These are phyloP conservation scores for Mycena belliarum DNA, from an alignment of 768 basidiomycete species.

Conservation along the genomic window DNA sequence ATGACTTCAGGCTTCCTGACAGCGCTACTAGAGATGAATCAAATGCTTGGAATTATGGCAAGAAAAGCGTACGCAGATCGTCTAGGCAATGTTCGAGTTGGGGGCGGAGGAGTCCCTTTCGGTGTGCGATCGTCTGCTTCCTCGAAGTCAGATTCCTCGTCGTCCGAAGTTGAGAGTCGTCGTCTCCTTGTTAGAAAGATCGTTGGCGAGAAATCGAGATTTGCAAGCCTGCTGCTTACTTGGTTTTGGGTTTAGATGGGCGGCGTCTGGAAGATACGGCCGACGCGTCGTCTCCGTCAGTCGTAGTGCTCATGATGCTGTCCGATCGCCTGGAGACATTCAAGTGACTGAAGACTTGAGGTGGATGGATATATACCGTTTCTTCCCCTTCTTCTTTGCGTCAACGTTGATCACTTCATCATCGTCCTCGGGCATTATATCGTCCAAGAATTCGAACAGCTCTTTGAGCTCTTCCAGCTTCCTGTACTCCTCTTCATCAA, in stretches of 20 bases:
- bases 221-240: slow-evolving; percentile 40
- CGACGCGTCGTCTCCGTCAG: slow-evolving; percentile 38
- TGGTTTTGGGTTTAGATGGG: slow-evolving; percentile 37
- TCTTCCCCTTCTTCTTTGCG: slow-evolving; percentile 47
- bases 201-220: neutral
- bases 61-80: slow-evolving; percentile 52
- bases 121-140: slow-evolving; percentile 24
- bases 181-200: slow-evolving; percentile 43
- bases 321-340: slow-evolving; percentile 50
- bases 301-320: slow-evolving; percentile 52
- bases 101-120: slow-evolving; percentile 36
- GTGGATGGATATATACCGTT: slow-evolving; percentile 45
- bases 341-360: neutral
- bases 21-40: slow-evolving; percentile 30
- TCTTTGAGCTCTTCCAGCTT: slow-evolving; percentile 62
- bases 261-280: slow-evolving; percentile 35
- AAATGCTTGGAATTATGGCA: neutral
- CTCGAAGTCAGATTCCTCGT: slow-evolving; percentile 44
- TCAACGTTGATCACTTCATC: slow-evolving; percentile 48
- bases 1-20: slow-evolving; percentile 38
- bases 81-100: slow-evolving; percentile 53
- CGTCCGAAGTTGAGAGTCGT: slow-evolving; percentile 55
- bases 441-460: slow-evolving; percentile 71
- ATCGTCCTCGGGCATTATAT: slow-evolving; percentile 68
- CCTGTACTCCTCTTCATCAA: slow-evolving; percentile 71